A percentile compares a stretch with the other conserved stretches of the same genome.
Evolutionary conservation across 768 basidiomycete genomes (phyloP).

Genomic region (Sutorius australiensis): DNA sequence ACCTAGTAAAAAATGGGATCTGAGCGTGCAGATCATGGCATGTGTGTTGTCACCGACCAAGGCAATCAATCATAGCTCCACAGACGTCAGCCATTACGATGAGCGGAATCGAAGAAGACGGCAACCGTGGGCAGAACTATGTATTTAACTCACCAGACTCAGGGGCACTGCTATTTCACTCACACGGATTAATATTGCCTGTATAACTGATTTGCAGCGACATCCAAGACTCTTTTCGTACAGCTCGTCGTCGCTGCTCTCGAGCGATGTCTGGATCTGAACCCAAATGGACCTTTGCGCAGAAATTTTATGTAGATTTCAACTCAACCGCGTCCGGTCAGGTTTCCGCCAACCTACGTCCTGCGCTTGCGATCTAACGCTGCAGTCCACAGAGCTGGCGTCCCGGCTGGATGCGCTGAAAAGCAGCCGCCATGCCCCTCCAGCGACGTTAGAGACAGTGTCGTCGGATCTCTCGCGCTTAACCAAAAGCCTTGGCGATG

Average conservation of each 20-base stretch:
- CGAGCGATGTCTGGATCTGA: slow-evolving; percentile 19
- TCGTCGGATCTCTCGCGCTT: slow-evolving; percentile 53
- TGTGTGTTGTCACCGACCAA: slow-evolving; percentile 16
- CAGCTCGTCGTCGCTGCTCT: not conserved
- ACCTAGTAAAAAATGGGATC: not conserved
- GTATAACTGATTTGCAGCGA: not conserved
- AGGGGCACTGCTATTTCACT: no score
- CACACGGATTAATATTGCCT: not conserved
- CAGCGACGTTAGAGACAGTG: slow-evolving; percentile 41
- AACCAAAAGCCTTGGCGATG: slow-evolving; percentile 60
- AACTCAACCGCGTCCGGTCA: slow-evolving; percentile 25
- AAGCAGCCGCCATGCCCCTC: slow-evolving; percentile 21
- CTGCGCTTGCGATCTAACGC: slow-evolving; percentile 13
- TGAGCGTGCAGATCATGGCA: not conserved
- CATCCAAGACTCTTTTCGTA: not conserved
- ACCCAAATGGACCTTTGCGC: slow-evolving; percentile 29
- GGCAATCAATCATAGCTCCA: slow-evolving; percentile 7
- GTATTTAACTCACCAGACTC: no score
- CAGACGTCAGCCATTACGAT: slow-evolving; percentile 13
- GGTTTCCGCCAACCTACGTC: not conserved
- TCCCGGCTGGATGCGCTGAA: slow-evolving; percentile 43
- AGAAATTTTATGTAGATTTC: slow-evolving; percentile 27
- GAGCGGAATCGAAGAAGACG: not conserved
- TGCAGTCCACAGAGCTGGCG: slow-evolving; percentile 41
- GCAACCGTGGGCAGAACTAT: not conserved